Base-by-base conservation (phyloP, 257 asterid species). In the Nicotiana knightiana region DNA sequence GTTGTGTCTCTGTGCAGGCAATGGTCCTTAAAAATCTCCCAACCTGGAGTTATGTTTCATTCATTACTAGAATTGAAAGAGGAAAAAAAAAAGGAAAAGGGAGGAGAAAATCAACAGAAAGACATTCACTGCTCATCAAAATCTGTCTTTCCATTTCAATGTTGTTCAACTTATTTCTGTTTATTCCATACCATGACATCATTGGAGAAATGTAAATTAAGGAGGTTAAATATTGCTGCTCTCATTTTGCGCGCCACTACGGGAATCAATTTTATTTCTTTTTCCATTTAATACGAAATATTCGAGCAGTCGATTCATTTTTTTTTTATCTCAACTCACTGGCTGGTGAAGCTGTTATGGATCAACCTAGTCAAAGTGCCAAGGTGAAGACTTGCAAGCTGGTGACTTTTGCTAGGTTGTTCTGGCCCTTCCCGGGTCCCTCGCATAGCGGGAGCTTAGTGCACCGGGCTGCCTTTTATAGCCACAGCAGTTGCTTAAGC, bases 21-120 rank as follows among this genome's bases (percentile, higher is more conserved):
- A 96, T 91, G 51, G 98, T 90, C 86, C 99, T 88, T 86, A 96
- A 85, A 70, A 87, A 96, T 53, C 83, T 94, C n/a, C 98, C 97
- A 30, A 78, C 86, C 86, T 83, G 83, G 35, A 78, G 35, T 83
- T 26, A 64, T 21, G 62, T 28, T 80, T 26, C 39, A 79, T 39
- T 10, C 32, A 3, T 62, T 58, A 17, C 28, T 58, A n/a, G 12
- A 58, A 17, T n/a, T 76, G 3, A 53, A 30, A 18, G 55, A 73
- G 59, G 35, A 10, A 10, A 0, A 3, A 1, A 9, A 11, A 63
- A 10, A 24, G 67, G 35, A 62, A 71, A 46, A 46, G 3, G 4
- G n/a, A 11, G 84, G 35, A 39, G 43, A 53, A 26, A 21, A 65
- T 33, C 59, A 71, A 21, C 21, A 21, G 0, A 10, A 62, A 21